Evolutionary conservation across 2,329 filamentous ascomycete species (phyloP).

Genomic region (Exophiala xenobiotica): DNA sequence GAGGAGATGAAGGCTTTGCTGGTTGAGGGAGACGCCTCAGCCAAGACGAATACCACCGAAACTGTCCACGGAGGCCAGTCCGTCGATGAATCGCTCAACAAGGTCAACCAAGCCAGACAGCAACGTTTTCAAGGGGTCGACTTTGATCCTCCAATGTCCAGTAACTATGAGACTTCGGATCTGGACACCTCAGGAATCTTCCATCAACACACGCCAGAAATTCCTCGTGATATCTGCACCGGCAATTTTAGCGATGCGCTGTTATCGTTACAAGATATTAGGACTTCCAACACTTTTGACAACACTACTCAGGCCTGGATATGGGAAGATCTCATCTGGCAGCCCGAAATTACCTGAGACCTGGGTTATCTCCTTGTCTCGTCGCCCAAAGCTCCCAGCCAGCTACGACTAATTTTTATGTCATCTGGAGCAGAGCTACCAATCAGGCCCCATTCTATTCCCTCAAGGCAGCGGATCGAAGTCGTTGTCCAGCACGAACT

Average conservation of each 20-base stretch:
- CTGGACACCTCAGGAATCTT: slow-evolving; percentile 3
- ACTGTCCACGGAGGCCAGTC: no score
- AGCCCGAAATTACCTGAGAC: slow-evolving; percentile 13
- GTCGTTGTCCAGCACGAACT: no score
- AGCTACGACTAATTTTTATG: no score
- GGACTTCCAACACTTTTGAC: slow-evolving; percentile 14
- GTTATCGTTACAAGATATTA: slow-evolving; percentile 20
- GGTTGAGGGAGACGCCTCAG: slow-evolving; percentile 1
- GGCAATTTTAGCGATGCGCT: slow-evolving; percentile 26
- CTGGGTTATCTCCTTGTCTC: no score
- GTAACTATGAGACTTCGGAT: neutral
- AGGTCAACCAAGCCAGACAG: neutral
- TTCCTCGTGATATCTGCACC: slow-evolving; percentile 12
- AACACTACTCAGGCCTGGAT: slow-evolving; percentile 20
- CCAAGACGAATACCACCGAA: neutral
- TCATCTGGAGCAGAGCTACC: no score
- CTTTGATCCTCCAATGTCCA: neutral
- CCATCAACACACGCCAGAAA: slow-evolving; percentile 5
- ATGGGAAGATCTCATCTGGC: slow-evolving; percentile 21
- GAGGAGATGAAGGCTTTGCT: slow-evolving; percentile 24
- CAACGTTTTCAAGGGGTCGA: neutral
- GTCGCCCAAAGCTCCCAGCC: no score
- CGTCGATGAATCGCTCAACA: no score
- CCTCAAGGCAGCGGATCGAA: no score
- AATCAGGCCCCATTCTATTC: no score